Evolutionary conservation across 2,329 filamentous ascomycete genomes (phyloP).

Genomic region (Elsinoe australis): DNA sequence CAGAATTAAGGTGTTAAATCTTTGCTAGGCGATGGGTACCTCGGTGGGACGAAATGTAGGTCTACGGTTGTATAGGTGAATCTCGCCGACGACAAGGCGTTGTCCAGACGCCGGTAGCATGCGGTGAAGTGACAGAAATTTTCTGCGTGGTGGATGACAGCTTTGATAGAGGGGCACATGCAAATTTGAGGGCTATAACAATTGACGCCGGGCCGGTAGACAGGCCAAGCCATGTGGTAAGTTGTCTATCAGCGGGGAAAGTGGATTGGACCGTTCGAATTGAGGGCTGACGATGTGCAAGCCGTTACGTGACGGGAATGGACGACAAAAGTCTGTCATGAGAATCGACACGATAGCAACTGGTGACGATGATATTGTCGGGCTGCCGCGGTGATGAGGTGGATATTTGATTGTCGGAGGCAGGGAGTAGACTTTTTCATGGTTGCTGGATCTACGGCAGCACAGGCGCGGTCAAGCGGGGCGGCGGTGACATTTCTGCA

Average conservation of each 20-base stretch:
- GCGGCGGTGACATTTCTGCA: conserved; percentile 8
- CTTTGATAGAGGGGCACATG: conserved; percentile 10
- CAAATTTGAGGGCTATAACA: too few species aligned
- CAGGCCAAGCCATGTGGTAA: neutral
- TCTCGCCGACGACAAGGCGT: neutral
- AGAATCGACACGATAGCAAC: neutral
- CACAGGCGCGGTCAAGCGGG: conserved; percentile 4
- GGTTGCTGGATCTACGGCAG: conserved; percentile 13
- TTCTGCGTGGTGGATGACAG: neutral
- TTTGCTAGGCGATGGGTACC: neutral
- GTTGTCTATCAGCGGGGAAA: neutral
- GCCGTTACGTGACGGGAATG: neutral
- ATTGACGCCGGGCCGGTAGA: conserved; percentile 1
- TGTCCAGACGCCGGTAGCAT: too few species aligned
- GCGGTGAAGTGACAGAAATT: conserved; percentile 3
- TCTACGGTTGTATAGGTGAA: neutral
- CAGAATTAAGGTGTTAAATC: neutral
- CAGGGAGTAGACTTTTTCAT: conserved; percentile 5
- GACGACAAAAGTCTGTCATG: neutral
- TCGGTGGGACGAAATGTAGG: neutral
- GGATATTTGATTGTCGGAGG: conserved; percentile 11
- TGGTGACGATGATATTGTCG: neutral
- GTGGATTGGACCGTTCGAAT: neutral
- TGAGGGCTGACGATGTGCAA: conserved; percentile 11
- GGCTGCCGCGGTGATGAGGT: conserved; percentile 15